Evolutionary conservation across 2,329 filamentous ascomycete species (phyloP).

Genomic region (Grosmannia penicillata): DNA sequence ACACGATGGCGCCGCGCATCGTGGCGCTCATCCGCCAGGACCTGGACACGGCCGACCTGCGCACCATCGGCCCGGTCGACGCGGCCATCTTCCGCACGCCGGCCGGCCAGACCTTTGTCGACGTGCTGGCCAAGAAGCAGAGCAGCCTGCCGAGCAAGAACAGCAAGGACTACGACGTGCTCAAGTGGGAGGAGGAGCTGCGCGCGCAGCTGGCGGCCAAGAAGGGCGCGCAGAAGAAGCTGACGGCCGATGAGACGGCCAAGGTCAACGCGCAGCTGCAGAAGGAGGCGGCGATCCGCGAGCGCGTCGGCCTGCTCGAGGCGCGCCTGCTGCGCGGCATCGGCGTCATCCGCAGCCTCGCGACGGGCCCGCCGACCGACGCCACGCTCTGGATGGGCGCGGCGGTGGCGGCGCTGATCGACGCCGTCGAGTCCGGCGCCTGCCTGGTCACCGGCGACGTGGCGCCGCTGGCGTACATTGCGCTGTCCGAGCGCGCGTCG

Average conservation of each 20-base stretch:
- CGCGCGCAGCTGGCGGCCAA: conserved; percentile 79
- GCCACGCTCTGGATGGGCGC: conserved; percentile 77
- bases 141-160: conserved; percentile 67
- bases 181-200: conserved; percentile 95
- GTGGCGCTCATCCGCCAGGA: conserved; percentile 61
- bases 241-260: conserved; percentile 73
- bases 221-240: conserved; percentile 80
- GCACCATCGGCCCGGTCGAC: conserved; percentile 67
- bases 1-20: conserved; percentile 60
- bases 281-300: conserved; percentile 70
- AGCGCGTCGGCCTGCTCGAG: conserved; percentile 54
- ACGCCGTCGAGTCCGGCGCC: conserved; percentile 65
- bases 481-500: conserved; percentile 62
- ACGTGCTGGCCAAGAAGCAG: conserved; percentile 76
- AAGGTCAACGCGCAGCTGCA: conserved; percentile 84
- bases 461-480: conserved; percentile 64
- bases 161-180: conserved; percentile 83
- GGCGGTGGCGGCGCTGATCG: conserved; percentile 59
- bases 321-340: conserved; percentile 66
- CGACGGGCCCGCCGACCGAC: conserved; percentile 78
- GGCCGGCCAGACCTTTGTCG: conserved; percentile 76
- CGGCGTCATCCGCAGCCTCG: conserved; percentile 70
- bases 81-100: conserved; percentile 86
- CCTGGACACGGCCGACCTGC: conserved; percentile 54
- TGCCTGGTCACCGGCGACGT: conserved; percentile 68